Percentiles rank a stretch among this genome's conserved stretches.
These are phyloP conservation scores for Suillus decipiens DNA, from an alignment of 768 basidiomycete genomes.

Conservation along the genomic window DNA sequence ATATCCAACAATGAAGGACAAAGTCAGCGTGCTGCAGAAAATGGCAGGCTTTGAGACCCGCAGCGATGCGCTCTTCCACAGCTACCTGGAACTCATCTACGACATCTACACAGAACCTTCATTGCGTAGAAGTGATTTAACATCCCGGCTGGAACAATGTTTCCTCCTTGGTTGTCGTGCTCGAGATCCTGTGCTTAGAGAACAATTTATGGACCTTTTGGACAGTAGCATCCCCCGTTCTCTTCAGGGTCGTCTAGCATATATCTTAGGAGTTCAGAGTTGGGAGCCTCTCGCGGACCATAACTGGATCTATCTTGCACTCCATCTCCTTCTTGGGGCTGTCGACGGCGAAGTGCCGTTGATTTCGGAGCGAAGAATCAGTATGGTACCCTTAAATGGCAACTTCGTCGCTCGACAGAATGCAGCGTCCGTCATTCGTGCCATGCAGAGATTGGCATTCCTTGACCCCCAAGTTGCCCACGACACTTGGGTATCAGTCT, in stretches of 20 bases:
- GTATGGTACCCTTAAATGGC: slow-evolving; percentile 32
- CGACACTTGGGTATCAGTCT: slow-evolving; percentile 84
- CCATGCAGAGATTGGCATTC: slow-evolving; percentile 82
- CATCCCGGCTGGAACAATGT: slow-evolving; percentile 87
- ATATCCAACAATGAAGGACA: slow-evolving; percentile 94
- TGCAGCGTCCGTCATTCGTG: slow-evolving; percentile 58
- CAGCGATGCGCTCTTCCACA: slow-evolving; percentile 75
- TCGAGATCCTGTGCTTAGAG: slow-evolving; percentile 74
- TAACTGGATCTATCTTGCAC: slow-evolving; percentile 92
- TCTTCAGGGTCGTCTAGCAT: slow-evolving; percentile 79
- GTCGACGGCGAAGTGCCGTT: slow-evolving; percentile 46
- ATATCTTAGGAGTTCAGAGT: slow-evolving; percentile 88
- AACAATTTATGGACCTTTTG: slow-evolving; percentile 86
- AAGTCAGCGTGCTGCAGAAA: slow-evolving; percentile 83
- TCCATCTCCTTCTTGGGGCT: slow-evolving; percentile 87
- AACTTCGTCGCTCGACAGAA: slow-evolving; percentile 47
- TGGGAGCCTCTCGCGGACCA: slow-evolving; percentile 93
- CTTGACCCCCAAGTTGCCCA: slow-evolving; percentile 78
- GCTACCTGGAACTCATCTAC: slow-evolving; percentile 87
- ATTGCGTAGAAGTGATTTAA: slow-evolving; percentile 89
- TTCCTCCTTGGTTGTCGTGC: slow-evolving; percentile 92
- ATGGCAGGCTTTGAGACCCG: slow-evolving; percentile 84
- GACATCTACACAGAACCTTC: slow-evolving; percentile 91
- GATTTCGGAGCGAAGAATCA: slow-evolving; percentile 44
- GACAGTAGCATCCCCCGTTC: slow-evolving; percentile 87